Percentiles rank a stretch among this genome's conserved stretches.
phyloP scores from a whole-genome alignment of 345 rosid genomes.

The Lepidium africanum region DNA sequence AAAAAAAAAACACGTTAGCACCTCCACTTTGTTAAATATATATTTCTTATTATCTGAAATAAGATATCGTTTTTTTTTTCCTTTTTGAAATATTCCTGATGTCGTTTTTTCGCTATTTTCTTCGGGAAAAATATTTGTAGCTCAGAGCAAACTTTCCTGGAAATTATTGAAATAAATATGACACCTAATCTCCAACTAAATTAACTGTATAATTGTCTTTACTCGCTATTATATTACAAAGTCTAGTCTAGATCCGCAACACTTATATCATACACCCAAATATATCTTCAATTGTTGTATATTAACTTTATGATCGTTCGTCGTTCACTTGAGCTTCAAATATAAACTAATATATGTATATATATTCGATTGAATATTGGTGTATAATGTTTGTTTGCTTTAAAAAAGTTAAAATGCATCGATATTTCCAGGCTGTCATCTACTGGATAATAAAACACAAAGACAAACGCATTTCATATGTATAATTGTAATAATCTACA shows the following conservation, averaged over 20 bases:
- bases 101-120: neutral
- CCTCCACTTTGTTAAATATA: neutral
- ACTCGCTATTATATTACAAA: constrained; percentile 3
- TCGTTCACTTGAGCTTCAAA: neutral
- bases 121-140: neutral
- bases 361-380: neutral
- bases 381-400: neutral
- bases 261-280: neutral
- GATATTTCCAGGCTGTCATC: constrained; percentile 15
- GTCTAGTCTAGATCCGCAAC: neutral
- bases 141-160: neutral
- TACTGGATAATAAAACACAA: neutral
- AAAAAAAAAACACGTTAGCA: no score
- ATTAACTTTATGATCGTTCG: neutral
- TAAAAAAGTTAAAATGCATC: neutral
- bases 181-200: constrained; percentile 20
- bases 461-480: neutral
- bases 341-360: neutral
- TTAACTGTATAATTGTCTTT: constrained; percentile 12
- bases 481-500: constrained; percentile 13
- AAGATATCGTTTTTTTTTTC: neutral
- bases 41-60: neutral
- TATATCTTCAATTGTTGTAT: neutral
- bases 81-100: neutral
- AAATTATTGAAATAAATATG: neutral